Evolutionary conservation across 768 basidiomycete genomes (phyloP), one percentile per base, ranked within the genome.

Genomic region (Serendipita sp.): DNA sequence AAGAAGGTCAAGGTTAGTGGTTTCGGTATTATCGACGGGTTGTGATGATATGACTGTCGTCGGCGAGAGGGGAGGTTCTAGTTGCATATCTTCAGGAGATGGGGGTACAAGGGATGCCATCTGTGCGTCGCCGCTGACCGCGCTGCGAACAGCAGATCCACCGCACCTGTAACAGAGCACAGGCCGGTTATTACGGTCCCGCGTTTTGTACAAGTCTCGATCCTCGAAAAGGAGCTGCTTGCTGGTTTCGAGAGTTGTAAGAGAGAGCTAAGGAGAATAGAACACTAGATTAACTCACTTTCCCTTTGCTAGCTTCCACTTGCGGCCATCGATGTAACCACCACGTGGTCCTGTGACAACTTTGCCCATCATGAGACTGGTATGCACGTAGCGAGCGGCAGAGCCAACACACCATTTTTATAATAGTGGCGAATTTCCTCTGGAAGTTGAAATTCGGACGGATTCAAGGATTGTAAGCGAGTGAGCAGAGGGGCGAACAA

Each of bases 131-230:
- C 60, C 23, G 48, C 51, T 18, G 65, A 11, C 18, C 44, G 62
- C 32, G 38, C 35, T 5, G 52, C 67, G 44, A 67, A 66, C 36
- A 18, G 89, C 87, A 3, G 93, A 89, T 16, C 82, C 84, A 47
- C 88, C 86, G 73, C 96, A 99, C 66, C 81, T 83, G 76, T 89
- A 96, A 73, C 96, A 99, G 35, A 94, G 77, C n/a, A 96, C 83
- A 2, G 88, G 83, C 0, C 80, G 79, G 1, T 89, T 87, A 70
- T 88, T 90, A 70, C 85, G 82, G 73, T 97, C 94, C 71, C 85
- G 88, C 54, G 94, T 78, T 48, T 89, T 84, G 76, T 87, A 83
- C 10, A 89, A 83, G 74, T 98, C 96, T 32, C 93, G 85, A 63
- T 93, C 93, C 71, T 98, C 96, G 34, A 90, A 75, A 68, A 91